Evolutionary conservation across 768 basidiomycete species (phyloP), one percentile per base, ranked within the genome.

Genomic region (Hypholoma sublateritium): DNA sequence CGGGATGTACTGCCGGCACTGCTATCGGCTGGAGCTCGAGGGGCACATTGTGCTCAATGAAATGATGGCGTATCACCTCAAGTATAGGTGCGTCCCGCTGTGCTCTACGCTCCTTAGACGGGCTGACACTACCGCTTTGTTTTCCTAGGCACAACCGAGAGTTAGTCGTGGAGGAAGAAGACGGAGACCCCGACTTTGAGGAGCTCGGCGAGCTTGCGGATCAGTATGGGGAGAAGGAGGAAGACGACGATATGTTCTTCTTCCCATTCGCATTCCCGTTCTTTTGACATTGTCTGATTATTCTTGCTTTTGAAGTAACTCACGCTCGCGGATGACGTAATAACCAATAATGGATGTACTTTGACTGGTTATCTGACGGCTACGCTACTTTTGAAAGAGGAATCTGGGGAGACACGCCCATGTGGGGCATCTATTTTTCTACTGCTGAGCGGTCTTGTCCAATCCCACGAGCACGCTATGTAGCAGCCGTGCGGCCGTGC

Each of bases 21-120:
- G 53, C 16, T 53, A 53, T 25, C 42, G 32, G 7, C 43, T 53
- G 1, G 21, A 32, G 21, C 24, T 42, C 28, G 32, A 53, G 32
- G 42, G 42, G 9, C 12, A 17, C 8, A n/a, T 47, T 14, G 46
- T 47, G 17, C 28, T 13, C 17, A 44, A 36, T 42, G 53, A 53
- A 42, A 53, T 12, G 32, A 53, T 45, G 53, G 53, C 28, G 2
- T 53, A 53, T 45, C 53, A 53, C 44, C 32, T 53, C 12, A 53
- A 53, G n/a, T 53, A 53, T 12, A 34, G 42, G 53, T 53, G 11
- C 2, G 53, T 45, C 13, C 25, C 43, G 28, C 28, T 32, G 2
- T 14, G 14, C 24, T 3, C 17, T 42, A 8, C 41, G 7, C 17
- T 0, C 32, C 19, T 16, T 7, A 19, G 8, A 21, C 39, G 22